Base-by-base conservation (phyloP, 306 rosid species). In the Quillaja saponaria region DNA sequence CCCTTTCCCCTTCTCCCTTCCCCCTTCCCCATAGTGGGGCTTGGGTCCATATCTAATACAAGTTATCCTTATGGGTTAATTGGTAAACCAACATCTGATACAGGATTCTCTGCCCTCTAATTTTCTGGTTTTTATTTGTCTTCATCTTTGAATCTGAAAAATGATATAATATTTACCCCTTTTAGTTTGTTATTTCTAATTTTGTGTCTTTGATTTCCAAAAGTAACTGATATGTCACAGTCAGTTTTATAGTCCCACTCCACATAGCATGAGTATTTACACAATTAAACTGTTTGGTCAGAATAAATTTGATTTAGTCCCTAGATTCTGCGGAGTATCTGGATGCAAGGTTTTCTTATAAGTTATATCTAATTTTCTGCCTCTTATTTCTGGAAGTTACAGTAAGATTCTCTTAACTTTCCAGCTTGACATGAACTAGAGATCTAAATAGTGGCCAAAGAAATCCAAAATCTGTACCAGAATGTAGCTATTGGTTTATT, bases 331-430 rank as follows among this genome's bases (percentile, higher is more conserved):
- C 55, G 47, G 54, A 45, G 34, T 66, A 55, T 49, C 40, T 18
- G 35, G 13, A 51, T 46, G 28, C 21, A 16, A 10, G 4, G 31
- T 2, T 25, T 25, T 25, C 31, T 25, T 4, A 25, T 25, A n/a
- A n/a, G n/a, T 25, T 25, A 25, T 25, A 25, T 1, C 38, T 25
- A 38, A 47, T 38, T 46, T 12, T 34, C 2, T 44, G 51, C 58
- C 35, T 69, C 63, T 58, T 72, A 20, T 58, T 64, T 68, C 49
- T 47, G n/a, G 13, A 34, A 34, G 12, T 44, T 10, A 14, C 41
- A 49, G 62, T 11, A 18, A 19, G 25, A 5, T 44, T 3, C 42
- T 74, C 35, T 50, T 58, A 16, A 44, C 8, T 53, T 49, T 25
- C 48, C 17, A 17, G 8, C 46, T 60, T 69, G 12, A 59, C 69